Evolutionary conservation across 2,329 filamentous ascomycete genomes (phyloP), one percentile per base, ranked within the genome.

Genomic region (Aciculosporium take): DNA sequence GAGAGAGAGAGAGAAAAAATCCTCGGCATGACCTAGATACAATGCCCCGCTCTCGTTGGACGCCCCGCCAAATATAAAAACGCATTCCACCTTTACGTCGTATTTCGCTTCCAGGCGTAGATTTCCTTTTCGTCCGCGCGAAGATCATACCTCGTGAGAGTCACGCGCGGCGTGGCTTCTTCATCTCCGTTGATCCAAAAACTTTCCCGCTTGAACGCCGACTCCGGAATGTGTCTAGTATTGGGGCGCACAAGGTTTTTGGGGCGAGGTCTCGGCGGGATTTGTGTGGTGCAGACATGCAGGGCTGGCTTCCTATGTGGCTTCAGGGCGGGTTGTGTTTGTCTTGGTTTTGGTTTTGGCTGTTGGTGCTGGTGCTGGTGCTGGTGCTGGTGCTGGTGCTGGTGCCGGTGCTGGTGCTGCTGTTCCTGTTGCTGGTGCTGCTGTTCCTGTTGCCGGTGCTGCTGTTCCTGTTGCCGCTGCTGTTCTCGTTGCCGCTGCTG

Each of bases 61-160:
- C n/a, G n/a, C n/a, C n/a, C n/a, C n/a, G n/a, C n/a, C n/a, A n/a
- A n/a, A n/a, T n/a, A n/a, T n/a, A n/a, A n/a, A n/a, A n/a, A n/a
- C n/a, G 23, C 24, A 4, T 27, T n/a, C 10, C 40, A 21, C 12
- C 25, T 31, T 10, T 5, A 18, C n/a, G 40, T 20, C 2, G 23
- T 10, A 4, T 28, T 23, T 17, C 25, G n/a, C 32, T 43, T 43
- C 32, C 37, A 43, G 10, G 18, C 37, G 21, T 43, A 43, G 13
- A 43, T 43, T 1, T 40, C 37, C 27, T 36, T 23, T 27, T 43
- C 42, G 31, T 43, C 37, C 8, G 37, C 31, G 5, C 42, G 42
- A 2, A 43, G 37, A 30, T 43, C 42, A 12, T 43, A 43, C 18
- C 42, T 31, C 32, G 42, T 43, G 7, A 43, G 42, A 21, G 42